These are phyloP conservation scores for Pleurotus salmoneostramineus DNA, from an alignment of 768 basidiomycete species.

Conservation along the genomic window DNA sequence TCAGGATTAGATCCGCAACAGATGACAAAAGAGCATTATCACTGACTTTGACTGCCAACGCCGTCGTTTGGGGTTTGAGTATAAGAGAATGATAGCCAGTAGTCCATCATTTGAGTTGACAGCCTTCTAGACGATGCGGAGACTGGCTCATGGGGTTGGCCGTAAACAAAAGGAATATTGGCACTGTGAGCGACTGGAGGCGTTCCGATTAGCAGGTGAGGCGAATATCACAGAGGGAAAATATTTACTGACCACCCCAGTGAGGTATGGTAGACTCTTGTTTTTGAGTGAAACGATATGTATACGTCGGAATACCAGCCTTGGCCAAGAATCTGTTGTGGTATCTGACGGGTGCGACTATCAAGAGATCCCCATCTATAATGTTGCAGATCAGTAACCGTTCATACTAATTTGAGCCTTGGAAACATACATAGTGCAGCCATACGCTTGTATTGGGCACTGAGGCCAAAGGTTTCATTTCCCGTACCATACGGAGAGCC, in stretches of 20 bases:
- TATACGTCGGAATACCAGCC: neutral
- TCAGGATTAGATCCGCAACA: neutral
- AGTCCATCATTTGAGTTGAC: slow-evolving; percentile 36
- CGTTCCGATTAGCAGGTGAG: neutral
- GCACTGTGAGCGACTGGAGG: slow-evolving; percentile 23
- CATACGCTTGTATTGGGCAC: slow-evolving; percentile 25
- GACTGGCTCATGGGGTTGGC: slow-evolving; percentile 3
- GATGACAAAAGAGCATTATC: no score
- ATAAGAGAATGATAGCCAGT: slow-evolving; percentile 44
- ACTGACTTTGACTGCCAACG: slow-evolving; percentile 26
- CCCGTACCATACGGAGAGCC: slow-evolving; percentile 46
- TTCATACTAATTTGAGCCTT: no score
- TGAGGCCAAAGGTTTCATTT: slow-evolving; percentile 36
- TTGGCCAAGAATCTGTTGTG: neutral
- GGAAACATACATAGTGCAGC: slow-evolving; percentile 14
- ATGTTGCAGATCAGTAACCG: no score
- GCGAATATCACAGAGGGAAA: neutral
- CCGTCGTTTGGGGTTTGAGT: slow-evolving; percentile 40
- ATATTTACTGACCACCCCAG: neutral
- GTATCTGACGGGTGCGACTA: neutral
- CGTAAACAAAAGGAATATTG: slow-evolving; percentile 27
- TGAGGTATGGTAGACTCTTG: neutral
- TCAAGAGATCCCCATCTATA: neutral
- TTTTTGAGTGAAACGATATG: neutral
- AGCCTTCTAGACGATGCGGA: slow-evolving; percentile 15